A percentile compares a stretch with the other conserved stretches of the same genome.
Evolutionary conservation across 345 rosid species (phyloP).

Genomic region (Brassica rapa): DNA sequence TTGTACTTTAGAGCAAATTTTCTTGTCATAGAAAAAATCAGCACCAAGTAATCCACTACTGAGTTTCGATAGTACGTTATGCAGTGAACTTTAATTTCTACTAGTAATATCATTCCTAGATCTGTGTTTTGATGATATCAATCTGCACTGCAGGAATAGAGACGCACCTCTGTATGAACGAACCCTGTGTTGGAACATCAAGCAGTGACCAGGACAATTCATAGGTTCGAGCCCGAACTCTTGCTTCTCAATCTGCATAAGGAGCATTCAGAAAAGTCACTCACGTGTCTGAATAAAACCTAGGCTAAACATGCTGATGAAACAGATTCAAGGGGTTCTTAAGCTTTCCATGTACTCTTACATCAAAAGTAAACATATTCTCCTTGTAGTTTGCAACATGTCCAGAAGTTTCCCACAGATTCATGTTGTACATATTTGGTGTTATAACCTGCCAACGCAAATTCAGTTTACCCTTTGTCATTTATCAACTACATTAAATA

Average conservation of each 20-base stretch:
- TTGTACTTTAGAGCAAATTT: neutral
- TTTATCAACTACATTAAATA: slow-evolving; percentile 8
- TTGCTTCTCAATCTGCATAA: slow-evolving; percentile 80
- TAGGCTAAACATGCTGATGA: neutral
- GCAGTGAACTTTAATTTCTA: slow-evolving; percentile 1
- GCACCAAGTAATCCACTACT: neutral
- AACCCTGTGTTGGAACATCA: slow-evolving; percentile 89
- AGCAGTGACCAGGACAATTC: slow-evolving; percentile 99
- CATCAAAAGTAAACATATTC: slow-evolving; percentile 95
- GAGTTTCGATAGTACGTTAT: slow-evolving; percentile 8
- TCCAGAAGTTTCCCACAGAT: slow-evolving; percentile 97
- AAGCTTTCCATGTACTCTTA: slow-evolving; percentile 38
- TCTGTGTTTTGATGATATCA: neutral
- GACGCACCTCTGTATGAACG: slow-evolving; percentile 82
- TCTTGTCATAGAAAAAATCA: neutral
- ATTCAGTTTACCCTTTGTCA: slow-evolving; percentile 20
- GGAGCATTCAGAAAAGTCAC: slow-evolving; percentile 21
- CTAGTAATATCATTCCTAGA: neutral
- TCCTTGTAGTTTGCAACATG: slow-evolving; percentile 98
- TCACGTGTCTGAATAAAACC: neutral
- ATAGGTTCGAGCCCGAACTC: slow-evolving; percentile 98
- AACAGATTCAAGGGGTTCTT: slow-evolving; percentile 17
- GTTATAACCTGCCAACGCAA: slow-evolving; percentile 70
- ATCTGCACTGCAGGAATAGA: slow-evolving; percentile 6
- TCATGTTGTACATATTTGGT: slow-evolving; percentile 95